Evolutionary conservation across 768 basidiomycete species (phyloP).

Genomic region (Psilocybe cubensis): DNA sequence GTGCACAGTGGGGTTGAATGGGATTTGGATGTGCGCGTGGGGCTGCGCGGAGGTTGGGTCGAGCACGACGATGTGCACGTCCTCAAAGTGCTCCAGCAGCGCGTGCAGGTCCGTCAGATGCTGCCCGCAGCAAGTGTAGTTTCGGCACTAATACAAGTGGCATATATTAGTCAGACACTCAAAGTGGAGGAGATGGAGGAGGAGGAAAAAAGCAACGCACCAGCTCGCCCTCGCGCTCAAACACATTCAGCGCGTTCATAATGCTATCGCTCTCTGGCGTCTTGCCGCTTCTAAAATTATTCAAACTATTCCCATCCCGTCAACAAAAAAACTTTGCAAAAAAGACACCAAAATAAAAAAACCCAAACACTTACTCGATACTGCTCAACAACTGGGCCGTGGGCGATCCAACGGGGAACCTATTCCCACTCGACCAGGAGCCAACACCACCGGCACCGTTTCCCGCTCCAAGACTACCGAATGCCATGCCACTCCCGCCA

Average conservation of each 20-base stretch:
- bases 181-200: neutral
- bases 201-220: slow-evolving; percentile 42
- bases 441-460: too few species aligned
- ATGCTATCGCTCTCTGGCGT: slow-evolving; percentile 61
- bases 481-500: too few species aligned
- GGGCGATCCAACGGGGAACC: slow-evolving; percentile 65
- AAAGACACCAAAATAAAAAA: neutral
- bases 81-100: slow-evolving; percentile 91
- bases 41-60: slow-evolving; percentile 40
- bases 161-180: neutral
- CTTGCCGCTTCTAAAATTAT: slow-evolving; percentile 39
- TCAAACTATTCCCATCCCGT: slow-evolving; percentile 22
- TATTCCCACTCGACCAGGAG: slow-evolving; percentile 47
- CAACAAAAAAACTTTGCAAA: neutral
- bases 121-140: slow-evolving; percentile 90
- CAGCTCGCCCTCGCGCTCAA: slow-evolving; percentile 75
- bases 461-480: too few species aligned
- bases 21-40: slow-evolving; percentile 46
- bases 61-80: slow-evolving; percentile 82
- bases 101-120: slow-evolving; percentile 58
- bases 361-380: slow-evolving; percentile 58
- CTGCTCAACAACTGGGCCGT: slow-evolving; percentile 64
- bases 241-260: slow-evolving; percentile 66
- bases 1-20: slow-evolving; percentile 47
- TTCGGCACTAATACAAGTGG: slow-evolving; percentile 73